A percentile compares a stretch with the other conserved stretches of the same genome.
Evolutionary conservation across 176 grass and related monocot species (phyloP).

Genomic region (Urochloa ruziziensis): DNA sequence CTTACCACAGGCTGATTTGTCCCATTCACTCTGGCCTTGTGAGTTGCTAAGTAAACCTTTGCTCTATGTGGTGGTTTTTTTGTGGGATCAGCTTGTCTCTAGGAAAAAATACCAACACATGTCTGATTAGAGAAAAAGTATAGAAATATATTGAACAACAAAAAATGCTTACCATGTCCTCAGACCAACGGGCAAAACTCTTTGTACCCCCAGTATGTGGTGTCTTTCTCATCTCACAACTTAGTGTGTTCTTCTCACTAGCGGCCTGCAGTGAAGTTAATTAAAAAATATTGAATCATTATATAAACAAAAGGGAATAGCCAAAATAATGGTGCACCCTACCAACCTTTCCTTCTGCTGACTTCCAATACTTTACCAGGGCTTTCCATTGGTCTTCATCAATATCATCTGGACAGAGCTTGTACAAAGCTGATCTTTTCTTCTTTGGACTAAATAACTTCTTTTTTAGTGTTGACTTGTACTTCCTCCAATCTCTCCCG

Average conservation of each 20-base stretch:
- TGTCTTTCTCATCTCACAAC: background rate
- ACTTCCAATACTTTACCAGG: background rate
- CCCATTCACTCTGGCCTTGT: background rate
- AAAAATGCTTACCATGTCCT: constrained; percentile 12
- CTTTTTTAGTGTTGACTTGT: background rate
- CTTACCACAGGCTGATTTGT: background rate
- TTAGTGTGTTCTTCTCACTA: constrained; percentile 16
- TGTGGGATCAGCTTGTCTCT: constrained; percentile 22
- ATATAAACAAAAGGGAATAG: background rate
- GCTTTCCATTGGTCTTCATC: background rate
- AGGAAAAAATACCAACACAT: background rate
- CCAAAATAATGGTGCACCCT: background rate
- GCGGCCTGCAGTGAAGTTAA: background rate
- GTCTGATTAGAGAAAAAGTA: background rate
- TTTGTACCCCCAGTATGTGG: constrained; percentile 31
- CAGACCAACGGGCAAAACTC: constrained; percentile 21
- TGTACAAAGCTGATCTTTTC: background rate
- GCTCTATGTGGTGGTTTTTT: constrained; percentile 21
- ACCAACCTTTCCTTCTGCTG: background rate
- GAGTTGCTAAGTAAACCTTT: constrained; percentile 33
- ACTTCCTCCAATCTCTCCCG: constrained; percentile 3
- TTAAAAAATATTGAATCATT: background rate
- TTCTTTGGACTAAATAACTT: background rate
- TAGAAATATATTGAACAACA: background rate
- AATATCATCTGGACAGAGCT: background rate